Evolutionary conservation across 495 filamentous ascomycete genomes (phyloP).

Genomic region (Neurospora discreta): DNA sequence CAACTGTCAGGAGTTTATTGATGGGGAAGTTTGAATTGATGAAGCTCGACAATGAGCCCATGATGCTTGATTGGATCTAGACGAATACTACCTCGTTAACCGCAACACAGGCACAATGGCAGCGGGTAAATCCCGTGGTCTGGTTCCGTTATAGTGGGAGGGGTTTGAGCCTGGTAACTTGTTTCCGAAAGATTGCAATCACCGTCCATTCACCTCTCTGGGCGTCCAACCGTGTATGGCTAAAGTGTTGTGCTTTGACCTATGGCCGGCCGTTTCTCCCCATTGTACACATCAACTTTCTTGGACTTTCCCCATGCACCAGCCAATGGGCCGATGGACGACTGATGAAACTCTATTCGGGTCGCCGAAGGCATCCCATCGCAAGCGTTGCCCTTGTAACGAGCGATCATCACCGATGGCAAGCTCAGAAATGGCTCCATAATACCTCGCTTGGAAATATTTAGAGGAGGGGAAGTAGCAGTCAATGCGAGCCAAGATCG

Average conservation of each 20-base stretch:
- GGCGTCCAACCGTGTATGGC: neutral
- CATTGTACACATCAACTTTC: neutral
- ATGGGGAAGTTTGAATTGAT: neutral
- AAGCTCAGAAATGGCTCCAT: neutral
- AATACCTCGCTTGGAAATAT: neutral
- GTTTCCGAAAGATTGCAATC: neutral
- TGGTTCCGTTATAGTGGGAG: neutral
- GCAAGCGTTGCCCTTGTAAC: too few relatives aligned
- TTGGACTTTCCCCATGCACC: neutral
- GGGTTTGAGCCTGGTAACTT: neutral
- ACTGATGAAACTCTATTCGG: neutral
- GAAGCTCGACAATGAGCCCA: neutral
- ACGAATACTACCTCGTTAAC: neutral
- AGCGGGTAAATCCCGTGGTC: neutral
- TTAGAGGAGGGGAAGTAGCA: neutral
- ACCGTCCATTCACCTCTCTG: neutral
- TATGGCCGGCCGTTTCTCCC: neutral
- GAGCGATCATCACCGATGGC: fast-evolving
- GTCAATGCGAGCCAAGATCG: neutral
- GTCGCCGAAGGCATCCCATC: neutral
- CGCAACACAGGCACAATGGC: neutral
- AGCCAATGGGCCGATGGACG: neutral
- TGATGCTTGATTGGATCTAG: neutral
- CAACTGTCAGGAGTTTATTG: neutral
- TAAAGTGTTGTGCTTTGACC: neutral